Percentiles rank a stretch among this genome's conserved stretches.
Evolutionary conservation across 2,329 filamentous ascomycete genomes (phyloP).

Genomic region (Colletotrichum acutatum): DNA sequence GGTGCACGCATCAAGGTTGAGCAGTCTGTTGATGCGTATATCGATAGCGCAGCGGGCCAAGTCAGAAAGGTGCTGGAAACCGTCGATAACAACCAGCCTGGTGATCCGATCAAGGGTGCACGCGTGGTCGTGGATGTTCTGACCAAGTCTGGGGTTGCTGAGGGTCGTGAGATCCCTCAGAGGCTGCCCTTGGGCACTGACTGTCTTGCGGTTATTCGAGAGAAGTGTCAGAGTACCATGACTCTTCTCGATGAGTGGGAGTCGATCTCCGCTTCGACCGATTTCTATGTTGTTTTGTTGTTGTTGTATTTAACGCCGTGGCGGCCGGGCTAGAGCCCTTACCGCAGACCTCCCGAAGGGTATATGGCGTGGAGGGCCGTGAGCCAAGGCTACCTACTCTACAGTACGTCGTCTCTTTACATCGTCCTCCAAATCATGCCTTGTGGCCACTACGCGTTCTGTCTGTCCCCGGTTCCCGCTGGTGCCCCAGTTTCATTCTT

Average conservation of each 20-base stretch:
- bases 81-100: conserved; percentile 61
- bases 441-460: too few species aligned
- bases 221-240: conserved; percentile 55
- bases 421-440: too few species aligned
- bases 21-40: conserved; percentile 46
- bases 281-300: too few species aligned
- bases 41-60: conserved; percentile 43
- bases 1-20: conserved; percentile 42
- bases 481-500: too few species aligned
- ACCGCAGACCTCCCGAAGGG: too few species aligned
- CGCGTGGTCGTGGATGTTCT: conserved; percentile 66
- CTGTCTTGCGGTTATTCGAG: conserved; percentile 51
- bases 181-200: conserved; percentile 67
- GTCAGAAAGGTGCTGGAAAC: conserved; percentile 44
- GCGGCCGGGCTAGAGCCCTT: too few species aligned
- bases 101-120: conserved; percentile 65
- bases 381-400: too few species aligned
- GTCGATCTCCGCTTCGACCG: conserved; percentile 51
- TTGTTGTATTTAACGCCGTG: too few species aligned
- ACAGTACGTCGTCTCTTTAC: too few species aligned
- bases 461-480: too few species aligned
- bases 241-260: conserved; percentile 62
- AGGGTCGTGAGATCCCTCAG: conserved; percentile 61
- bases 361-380: too few species aligned
- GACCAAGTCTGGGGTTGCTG: conserved; percentile 58